A percentile compares a stretch with the other conserved stretches of the same genome.
Evolutionary conservation across 441 rosid species (phyloP).

Genomic region (Lepidium campestre): DNA sequence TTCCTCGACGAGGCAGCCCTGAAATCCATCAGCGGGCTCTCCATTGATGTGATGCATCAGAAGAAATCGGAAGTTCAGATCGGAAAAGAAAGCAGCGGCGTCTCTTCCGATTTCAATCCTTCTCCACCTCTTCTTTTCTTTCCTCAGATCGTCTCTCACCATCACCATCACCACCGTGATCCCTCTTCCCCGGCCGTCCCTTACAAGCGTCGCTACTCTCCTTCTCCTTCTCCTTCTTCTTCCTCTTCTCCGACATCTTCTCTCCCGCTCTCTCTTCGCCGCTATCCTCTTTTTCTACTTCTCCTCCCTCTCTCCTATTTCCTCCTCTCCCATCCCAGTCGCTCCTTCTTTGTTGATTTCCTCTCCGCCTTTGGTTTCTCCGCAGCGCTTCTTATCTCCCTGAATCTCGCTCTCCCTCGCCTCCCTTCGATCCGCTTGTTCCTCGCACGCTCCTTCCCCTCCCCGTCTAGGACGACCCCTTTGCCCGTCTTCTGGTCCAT

Average conservation of each 20-base stretch:
- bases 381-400: slow-evolving; percentile 60
- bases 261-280: slow-evolving; percentile 31
- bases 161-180: slow-evolving; percentile 45
- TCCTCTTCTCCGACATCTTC: slow-evolving; percentile 31
- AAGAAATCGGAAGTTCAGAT: slow-evolving; percentile 96
- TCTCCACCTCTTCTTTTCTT: slow-evolving; percentile 37
- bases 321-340: slow-evolving; percentile 68
- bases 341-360: slow-evolving; percentile 67
- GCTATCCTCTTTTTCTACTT: slow-evolving; percentile 50
- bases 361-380: slow-evolving; percentile 78
- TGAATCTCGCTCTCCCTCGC: slow-evolving; percentile 74
- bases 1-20: not conserved
- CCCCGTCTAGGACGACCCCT: slow-evolving; percentile 33
- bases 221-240: slow-evolving; percentile 29
- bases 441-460: slow-evolving; percentile 64
- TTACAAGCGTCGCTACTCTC: slow-evolving; percentile 50
- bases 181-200: slow-evolving; percentile 43
- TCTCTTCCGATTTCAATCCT: slow-evolving; percentile 49
- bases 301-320: slow-evolving; percentile 72
- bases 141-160: slow-evolving; percentile 38
- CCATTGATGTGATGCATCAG: slow-evolving; percentile 81
- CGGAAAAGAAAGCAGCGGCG: slow-evolving; percentile 99
- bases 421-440: slow-evolving; percentile 76
- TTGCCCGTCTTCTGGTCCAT: slow-evolving; percentile 86
- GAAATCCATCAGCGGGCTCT: slow-evolving; percentile 2